Percentiles rank a stretch among this genome's conserved stretches.
Evolutionary conservation across 148 eudicot species (phyloP).

Genomic region (Pouteria glomerata): DNA sequence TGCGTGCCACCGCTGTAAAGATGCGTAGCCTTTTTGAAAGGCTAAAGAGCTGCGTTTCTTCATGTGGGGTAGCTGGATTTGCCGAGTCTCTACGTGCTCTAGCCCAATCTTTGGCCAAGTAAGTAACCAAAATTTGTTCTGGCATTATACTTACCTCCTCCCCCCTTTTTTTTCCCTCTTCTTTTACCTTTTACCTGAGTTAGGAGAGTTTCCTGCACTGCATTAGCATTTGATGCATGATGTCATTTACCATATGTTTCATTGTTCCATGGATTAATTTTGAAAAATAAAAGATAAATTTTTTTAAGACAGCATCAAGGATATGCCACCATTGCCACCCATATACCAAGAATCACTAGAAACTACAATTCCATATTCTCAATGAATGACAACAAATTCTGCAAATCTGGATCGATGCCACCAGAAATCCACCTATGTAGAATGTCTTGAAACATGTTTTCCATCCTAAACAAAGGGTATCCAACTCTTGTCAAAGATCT

Average conservation of each 20-base stretch:
- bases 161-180: background rate
- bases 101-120: constrained; percentile 85
- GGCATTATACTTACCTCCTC: background rate
- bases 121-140: constrained; percentile 12
- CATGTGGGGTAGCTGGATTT: constrained; percentile 65
- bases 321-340: no score
- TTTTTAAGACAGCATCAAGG: no score
- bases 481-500: no score
- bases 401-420: no score
- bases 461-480: no score
- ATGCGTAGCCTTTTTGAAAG: constrained; percentile 84
- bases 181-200: background rate
- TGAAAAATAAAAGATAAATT: no score
- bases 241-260: background rate
- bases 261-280: background rate
- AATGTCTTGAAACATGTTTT: no score
- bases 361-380: no score
- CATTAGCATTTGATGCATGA: background rate
- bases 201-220: background rate
- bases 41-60: constrained; percentile 58
- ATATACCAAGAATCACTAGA: no score
- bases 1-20: constrained; percentile 80
- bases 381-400: no score
- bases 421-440: no score
- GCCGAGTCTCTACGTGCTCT: constrained; percentile 67